These are phyloP conservation scores for Prototheca cutis DNA, from an alignment of 163 green algal species.

Conservation along the genomic window DNA sequence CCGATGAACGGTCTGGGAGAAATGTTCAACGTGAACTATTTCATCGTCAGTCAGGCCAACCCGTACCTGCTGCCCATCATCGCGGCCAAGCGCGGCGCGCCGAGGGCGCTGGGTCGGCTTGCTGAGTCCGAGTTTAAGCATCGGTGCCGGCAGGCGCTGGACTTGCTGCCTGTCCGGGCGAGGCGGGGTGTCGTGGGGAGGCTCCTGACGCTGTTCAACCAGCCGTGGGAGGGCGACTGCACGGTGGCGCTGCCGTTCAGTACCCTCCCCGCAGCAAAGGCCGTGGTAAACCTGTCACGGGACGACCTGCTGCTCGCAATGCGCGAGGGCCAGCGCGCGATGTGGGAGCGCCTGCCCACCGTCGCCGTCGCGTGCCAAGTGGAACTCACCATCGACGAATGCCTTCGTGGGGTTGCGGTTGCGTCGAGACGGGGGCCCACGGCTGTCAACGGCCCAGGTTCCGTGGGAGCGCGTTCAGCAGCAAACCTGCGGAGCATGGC, in stretches of 20 bases:
- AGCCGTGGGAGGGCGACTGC: conserved; percentile 97
- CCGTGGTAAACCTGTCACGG: conserved; percentile 77
- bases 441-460: too few species aligned
- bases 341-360: conserved; percentile 67
- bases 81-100: conserved; percentile 68
- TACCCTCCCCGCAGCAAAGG: conserved; percentile 50
- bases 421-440: too few species aligned
- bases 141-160: conserved; percentile 64
- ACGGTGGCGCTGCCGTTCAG: conserved; percentile 89
- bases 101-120: conserved; percentile 51
- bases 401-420: conserved; percentile 51
- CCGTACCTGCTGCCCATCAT: conserved; percentile 93
- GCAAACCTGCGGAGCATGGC: too few species aligned
- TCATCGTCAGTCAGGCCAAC: conserved; percentile 91
- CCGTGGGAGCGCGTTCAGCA: too few species aligned
- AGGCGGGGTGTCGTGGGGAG: conserved; percentile 47
- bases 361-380: conserved; percentile 80
- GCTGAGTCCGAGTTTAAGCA: conserved; percentile 91
- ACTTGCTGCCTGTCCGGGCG: conserved; percentile 61
- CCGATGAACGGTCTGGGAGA: conserved; percentile 67
- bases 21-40: conserved; percentile 99
- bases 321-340: conserved; percentile 54
- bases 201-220: conserved; percentile 79
- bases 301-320: conserved; percentile 36
- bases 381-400: conserved; percentile 73